Evolutionary conservation across 768 basidiomycete genomes (phyloP).

Genomic region (Boletus patriciae): DNA sequence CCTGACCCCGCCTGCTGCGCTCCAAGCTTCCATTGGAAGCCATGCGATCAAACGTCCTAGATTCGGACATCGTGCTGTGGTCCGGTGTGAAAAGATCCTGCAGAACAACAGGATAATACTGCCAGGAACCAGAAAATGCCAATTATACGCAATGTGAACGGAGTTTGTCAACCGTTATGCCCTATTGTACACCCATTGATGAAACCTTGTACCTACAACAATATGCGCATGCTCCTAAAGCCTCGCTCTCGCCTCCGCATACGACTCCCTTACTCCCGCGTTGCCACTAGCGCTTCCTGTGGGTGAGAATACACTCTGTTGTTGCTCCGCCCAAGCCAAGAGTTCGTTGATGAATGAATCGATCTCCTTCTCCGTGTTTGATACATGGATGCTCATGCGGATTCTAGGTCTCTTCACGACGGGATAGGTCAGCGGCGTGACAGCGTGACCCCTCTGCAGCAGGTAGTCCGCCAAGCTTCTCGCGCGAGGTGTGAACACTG

Average conservation of each 20-base stretch:
- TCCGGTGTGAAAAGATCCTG: not conserved
- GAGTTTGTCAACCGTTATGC: not conserved
- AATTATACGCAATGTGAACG: not conserved
- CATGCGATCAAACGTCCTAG: not conserved
- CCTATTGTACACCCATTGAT: not conserved
- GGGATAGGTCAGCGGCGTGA: constrained; percentile 11
- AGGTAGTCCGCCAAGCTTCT: constrained; percentile 16
- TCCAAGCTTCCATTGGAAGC: not conserved
- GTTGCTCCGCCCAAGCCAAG: constrained; percentile 11
- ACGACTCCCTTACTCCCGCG: not conserved
- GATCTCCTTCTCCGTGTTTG: constrained; percentile 21
- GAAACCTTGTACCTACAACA: not conserved
- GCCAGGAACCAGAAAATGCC: not conserved
- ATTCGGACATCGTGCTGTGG: not conserved
- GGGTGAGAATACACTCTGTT: not conserved
- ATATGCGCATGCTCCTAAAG: constrained; percentile 7
- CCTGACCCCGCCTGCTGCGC: not conserved
- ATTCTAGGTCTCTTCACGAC: constrained; percentile 17
- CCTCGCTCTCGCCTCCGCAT: constrained; percentile 7
- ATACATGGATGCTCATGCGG: constrained; percentile 17
- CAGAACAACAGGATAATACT: not conserved
- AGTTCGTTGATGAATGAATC: constrained; percentile 9
- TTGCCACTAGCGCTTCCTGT: not conserved
- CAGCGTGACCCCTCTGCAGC: constrained; percentile 14
- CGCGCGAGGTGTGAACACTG: constrained; percentile 15